Base-by-base conservation (phyloP, 257 asterid species). In the Catharanthus roseus region DNA sequence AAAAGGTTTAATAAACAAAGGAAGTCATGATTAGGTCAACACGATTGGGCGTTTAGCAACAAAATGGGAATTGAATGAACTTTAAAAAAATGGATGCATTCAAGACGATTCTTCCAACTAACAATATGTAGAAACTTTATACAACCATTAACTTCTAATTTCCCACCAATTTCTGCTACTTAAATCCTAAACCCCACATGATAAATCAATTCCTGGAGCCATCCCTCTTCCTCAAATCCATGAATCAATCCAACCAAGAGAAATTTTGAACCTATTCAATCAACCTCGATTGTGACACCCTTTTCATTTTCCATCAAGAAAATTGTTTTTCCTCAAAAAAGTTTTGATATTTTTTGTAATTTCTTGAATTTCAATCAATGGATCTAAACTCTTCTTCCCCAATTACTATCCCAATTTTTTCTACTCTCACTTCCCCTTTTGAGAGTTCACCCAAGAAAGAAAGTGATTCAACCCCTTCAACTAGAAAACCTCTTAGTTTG, bases 401-500 rank as follows among this genome's bases (percentile, higher is more conserved):
- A 16, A 80, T 58, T 29, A 86, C 89, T 5, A 90, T 93, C 60
- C 88, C 87, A 49, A 78, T 93, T 9, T 80, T 84, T 9, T 87
- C 98, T 72, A 90, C 89, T 69, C 78, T 90, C 13, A 72, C 86
- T 23, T 86, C 89, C 41, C 95, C 87, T 53, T 79, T 82, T 69
- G 86, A 83, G 13, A 60, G 38, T 47, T 78, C 85, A 0, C 77
- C 82, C 39, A 68, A 73, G 41, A n/a, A n/a, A n/a, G 79, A 45
- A 23, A 72, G 31, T 54, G 85, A 65, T 49, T 56, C 82, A 0
- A 50, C 29, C 11, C 74, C 85, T 36, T 77, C 89, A 28, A 65
- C 82, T 1, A 89, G 78, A 79, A 89, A 91, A 73, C 96, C 96
- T 53, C 81, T 93, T 21, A 86, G 90, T 75, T 73, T 93, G 67